phyloP scores from a whole-genome alignment of 116 monocot genomes.

The Dioscorea cayenensis region DNA sequence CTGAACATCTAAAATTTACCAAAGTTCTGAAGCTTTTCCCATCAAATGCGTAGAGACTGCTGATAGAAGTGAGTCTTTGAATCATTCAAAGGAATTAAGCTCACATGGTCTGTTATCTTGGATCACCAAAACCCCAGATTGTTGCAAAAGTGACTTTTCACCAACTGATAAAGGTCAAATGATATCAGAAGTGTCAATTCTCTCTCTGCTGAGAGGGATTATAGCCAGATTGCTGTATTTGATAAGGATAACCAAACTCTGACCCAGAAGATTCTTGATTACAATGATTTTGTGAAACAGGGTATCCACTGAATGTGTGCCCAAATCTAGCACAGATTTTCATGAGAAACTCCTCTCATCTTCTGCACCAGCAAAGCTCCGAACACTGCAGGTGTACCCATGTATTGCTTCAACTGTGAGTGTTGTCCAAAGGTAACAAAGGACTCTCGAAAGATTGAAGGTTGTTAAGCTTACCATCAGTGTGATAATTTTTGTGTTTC shows the following conservation, averaged over 20 bases:
- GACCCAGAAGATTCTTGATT: background rate
- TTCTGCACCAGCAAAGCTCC: slow-evolving; percentile 6
- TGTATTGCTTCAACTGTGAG: slow-evolving; percentile 12
- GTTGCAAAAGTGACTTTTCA: background rate
- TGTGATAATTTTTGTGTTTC: background rate
- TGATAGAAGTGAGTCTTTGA: background rate
- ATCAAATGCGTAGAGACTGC: background rate
- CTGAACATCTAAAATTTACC: slow-evolving; percentile 25
- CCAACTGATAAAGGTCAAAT: background rate
- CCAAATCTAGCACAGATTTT: background rate
- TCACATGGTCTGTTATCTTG: slow-evolving; percentile 8
- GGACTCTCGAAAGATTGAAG: slow-evolving; percentile 65
- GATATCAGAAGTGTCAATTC: background rate
- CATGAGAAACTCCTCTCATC: background rate
- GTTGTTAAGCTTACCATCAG: slow-evolving; percentile 18
- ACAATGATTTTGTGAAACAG: background rate
- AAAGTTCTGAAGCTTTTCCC: background rate
- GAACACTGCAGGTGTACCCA: slow-evolving; percentile 21
- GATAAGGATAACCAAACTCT: background rate
- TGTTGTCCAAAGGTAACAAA: slow-evolving; percentile 29
- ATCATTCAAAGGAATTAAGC: slow-evolving; percentile 2
- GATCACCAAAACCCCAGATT: background rate
- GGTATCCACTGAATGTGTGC: background rate
- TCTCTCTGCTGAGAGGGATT: background rate
- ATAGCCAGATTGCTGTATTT: background rate